Evolutionary conservation across 805 yeast species (phyloP), one percentile per base, ranked within the genome.

Genomic region (Candida bentonensis): DNA sequence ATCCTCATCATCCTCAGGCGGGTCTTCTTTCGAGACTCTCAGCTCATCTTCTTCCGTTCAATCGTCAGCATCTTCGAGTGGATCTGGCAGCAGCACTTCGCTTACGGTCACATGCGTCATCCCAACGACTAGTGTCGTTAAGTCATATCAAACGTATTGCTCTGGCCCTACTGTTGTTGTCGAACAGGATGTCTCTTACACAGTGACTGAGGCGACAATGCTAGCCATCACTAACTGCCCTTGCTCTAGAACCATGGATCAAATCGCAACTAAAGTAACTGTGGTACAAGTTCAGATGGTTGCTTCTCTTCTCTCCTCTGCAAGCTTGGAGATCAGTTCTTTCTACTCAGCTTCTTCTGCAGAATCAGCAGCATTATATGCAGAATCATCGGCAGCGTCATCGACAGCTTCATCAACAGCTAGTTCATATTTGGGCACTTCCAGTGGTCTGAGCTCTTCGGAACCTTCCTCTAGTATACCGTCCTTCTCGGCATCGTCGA

Each of bases 151-250:
- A n/a, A 30, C 36, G 7, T 30, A 30, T 15, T 30, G 36, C 36
- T n/a, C 36, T 13, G 20, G 7, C 7, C 17, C 36, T 4, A 30
- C 36, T 13, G n/a, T 17, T 15, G n/a, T 30, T 30, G 36, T 30
- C 7, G 36, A 30, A 17, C 13, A 30, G 36, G 36, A 30, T 30
- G 36, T 30, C 17, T 9, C 36, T 11, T 30, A 30, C n/a, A 30
- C 11, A 15, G 36, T 15, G 13, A 30, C 86, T 51, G 78, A 63
- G 57, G 76, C 87, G 49, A 79, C 87, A 63, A 82, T 89, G 55
- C 63, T 82, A 58, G 81, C 87, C 65, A 72, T 82, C 75, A 81
- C 89, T 59, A 78, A 82, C 72, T 76, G 82, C 64, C 86, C 86
- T 62, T 82, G 92, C 70, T 79, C 87, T 61, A 58, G 77, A 58